A percentile compares a stretch with the other conserved stretches of the same genome.
Evolutionary conservation across 2,329 filamentous ascomycete genomes (phyloP).

Genomic region (Epichloe sp.): DNA sequence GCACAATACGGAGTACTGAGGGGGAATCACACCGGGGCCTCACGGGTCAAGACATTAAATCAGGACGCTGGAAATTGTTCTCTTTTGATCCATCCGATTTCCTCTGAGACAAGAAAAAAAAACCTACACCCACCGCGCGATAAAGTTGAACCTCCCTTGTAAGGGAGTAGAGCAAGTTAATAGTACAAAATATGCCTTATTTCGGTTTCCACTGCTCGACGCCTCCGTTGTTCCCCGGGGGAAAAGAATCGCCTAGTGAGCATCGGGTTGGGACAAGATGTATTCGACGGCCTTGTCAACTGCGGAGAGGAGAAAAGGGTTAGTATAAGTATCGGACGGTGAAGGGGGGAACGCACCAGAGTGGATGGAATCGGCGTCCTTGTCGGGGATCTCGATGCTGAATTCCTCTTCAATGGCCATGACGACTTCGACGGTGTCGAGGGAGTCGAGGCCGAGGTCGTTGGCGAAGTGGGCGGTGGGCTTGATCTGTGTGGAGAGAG

Average conservation of each 20-base stretch:
- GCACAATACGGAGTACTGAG: too few species aligned
- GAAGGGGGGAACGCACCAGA: constrained; percentile 52
- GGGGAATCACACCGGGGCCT: too few species aligned
- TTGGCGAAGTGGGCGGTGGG: constrained; percentile 83
- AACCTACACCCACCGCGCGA: neutral
- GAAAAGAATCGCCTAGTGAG: constrained; percentile 38
- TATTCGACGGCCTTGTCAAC: constrained; percentile 93
- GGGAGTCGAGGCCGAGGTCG: constrained; percentile 90
- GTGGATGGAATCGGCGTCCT: constrained; percentile 89
- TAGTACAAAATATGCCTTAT: neutral
- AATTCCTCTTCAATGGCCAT: constrained; percentile 97
- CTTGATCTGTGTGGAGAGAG: constrained; percentile 50
- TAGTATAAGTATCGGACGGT: neutral
- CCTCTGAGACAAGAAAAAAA: neutral
- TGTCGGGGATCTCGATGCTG: constrained; percentile 95
- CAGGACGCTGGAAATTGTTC: too few species aligned
- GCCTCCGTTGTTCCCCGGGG: too few species aligned
- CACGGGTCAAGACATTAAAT: too few species aligned
- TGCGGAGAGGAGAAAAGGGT: constrained; percentile 31
- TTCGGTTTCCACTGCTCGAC: too few species aligned
- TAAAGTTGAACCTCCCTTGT: neutral
- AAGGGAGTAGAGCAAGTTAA: neutral
- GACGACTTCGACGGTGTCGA: constrained; percentile 98
- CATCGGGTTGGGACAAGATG: constrained; percentile 85
- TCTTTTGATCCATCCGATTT: neutral